These are phyloP conservation scores for Hyaloscypha finlandica DNA, from an alignment of 495 filamentous ascomycete species.

Conservation along the genomic window DNA sequence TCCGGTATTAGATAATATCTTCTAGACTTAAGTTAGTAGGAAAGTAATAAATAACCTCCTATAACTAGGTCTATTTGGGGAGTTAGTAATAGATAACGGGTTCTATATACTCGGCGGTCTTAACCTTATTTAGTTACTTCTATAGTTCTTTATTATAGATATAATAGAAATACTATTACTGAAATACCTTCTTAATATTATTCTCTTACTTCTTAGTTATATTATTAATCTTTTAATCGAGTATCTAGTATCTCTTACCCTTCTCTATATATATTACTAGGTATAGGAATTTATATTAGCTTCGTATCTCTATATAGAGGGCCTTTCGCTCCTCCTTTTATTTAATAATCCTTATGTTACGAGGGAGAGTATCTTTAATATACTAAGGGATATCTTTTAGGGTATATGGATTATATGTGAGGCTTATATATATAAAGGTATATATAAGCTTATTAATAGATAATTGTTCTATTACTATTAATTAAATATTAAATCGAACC, in stretches of 20 bases:
- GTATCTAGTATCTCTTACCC: neutral
- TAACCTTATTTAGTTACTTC: slow-evolving; percentile 14
- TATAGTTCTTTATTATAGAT: slow-evolving; percentile 19
- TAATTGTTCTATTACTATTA: slow-evolving; percentile 6
- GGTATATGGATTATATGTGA: slow-evolving; percentile 11
- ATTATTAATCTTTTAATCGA: slow-evolving; percentile 3
- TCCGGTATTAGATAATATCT: neutral
- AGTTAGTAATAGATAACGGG: slow-evolving; percentile 17
- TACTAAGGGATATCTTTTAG: slow-evolving; percentile 11
- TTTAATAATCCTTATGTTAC: slow-evolving; percentile 4
- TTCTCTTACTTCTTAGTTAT: slow-evolving; percentile 1
- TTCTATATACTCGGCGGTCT: slow-evolving; percentile 12
- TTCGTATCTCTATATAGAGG: too few species aligned
- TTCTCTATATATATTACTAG: neutral
- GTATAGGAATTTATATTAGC: neutral
- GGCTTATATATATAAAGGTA: slow-evolving; percentile 9
- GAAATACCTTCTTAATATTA: slow-evolving; percentile 12
- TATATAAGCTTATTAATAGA: slow-evolving; percentile 3
- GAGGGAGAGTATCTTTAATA: slow-evolving; percentile 8
- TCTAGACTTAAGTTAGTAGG: slow-evolving; percentile 4
- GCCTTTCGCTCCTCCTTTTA: slow-evolving; percentile 5
- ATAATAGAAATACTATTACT: slow-evolving; percentile 15
- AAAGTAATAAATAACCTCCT: slow-evolving; percentile 13
- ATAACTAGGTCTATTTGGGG: slow-evolving; percentile 10
- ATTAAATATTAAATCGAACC: slow-evolving; percentile 18